Conservation (phyloP, 306 rosid genomes). For the Vigna radiata region DNA sequence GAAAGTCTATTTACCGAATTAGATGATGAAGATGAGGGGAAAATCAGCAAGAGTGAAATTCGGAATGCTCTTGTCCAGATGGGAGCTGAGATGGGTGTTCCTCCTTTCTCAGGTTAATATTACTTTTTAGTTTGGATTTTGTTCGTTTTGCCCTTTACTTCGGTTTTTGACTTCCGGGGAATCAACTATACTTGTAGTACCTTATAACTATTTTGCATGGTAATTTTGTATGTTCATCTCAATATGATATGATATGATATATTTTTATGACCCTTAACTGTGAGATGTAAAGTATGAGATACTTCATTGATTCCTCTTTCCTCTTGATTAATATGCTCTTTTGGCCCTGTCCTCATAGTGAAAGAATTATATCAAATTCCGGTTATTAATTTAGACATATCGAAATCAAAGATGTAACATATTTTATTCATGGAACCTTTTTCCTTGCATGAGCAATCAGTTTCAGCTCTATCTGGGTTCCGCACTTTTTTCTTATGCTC, state of each 20-base stretch:
- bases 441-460: constrained; percentile 20
- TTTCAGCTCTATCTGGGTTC: neutral
- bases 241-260: neutral
- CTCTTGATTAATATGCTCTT: constrained; percentile 10
- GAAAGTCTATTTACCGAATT: constrained; percentile 89
- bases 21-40: constrained; percentile 88
- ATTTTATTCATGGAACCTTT: neutral
- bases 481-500: constrained; percentile 31
- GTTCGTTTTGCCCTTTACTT: neutral
- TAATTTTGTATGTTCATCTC: constrained; percentile 15
- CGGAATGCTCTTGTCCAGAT: constrained; percentile 75
- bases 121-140: constrained; percentile 15
- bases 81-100: constrained; percentile 98
- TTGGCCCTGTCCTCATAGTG: constrained; percentile 14
- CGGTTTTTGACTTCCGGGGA: constrained; percentile 14
- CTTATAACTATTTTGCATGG: constrained; percentile 12
- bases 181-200: neutral
- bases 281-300: constrained; percentile 31
- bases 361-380: constrained; percentile 1
- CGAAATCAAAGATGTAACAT: constrained; percentile 19
- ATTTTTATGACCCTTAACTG: neutral
- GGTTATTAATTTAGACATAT: constrained; percentile 23
- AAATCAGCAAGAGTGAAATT: constrained; percentile 77
- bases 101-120: constrained; percentile 81
- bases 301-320: constrained; percentile 15